Evolutionary conservation across 352 stramenopile genomes (phyloP).

Genomic region (Pythium phragmiticola): DNA sequence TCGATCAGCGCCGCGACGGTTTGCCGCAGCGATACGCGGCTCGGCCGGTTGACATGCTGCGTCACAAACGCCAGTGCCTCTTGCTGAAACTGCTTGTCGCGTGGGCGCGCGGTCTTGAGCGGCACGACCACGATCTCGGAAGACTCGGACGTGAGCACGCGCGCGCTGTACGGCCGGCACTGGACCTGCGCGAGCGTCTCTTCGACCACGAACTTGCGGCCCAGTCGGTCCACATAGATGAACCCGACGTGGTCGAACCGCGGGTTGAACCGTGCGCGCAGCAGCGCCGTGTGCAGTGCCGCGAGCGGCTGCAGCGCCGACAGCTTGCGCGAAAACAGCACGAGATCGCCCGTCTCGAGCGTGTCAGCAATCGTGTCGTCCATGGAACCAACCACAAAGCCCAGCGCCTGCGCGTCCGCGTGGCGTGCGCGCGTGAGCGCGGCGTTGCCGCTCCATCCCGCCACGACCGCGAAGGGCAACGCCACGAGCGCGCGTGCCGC

Average conservation of each 20-base stretch:
- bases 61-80: conserved; percentile 55
- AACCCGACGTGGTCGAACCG: conserved; percentile 83
- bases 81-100: conserved; percentile 65
- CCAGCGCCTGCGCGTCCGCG: conserved; percentile 29
- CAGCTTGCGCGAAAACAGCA: conserved; percentile 79
- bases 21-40: conserved; percentile 64
- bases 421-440: conserved; percentile 49
- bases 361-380: conserved; percentile 87
- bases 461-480: conserved; percentile 61
- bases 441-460: conserved; percentile 70
- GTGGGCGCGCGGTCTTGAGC: conserved; percentile 52
- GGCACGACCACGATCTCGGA: conserved; percentile 78
- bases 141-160: conserved; percentile 67
- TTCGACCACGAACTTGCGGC: conserved; percentile 83
- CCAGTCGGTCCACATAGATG: conserved; percentile 78
- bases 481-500: conserved; percentile 44
- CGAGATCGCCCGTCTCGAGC: conserved; percentile 78
- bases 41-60: conserved; percentile 47
- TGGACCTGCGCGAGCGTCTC: conserved; percentile 79
- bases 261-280: conserved; percentile 49
- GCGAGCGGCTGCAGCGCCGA: conserved; percentile 68
- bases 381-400: conserved; percentile 77
- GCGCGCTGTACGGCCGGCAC: conserved; percentile 74
- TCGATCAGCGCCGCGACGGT: conserved; percentile 48
- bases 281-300: conserved; percentile 64